A percentile compares a stretch with the other conserved stretches of the same genome.
Evolutionary conservation across 495 filamentous ascomycete genomes (phyloP).

Genomic region (Xylaria telfairii): DNA sequence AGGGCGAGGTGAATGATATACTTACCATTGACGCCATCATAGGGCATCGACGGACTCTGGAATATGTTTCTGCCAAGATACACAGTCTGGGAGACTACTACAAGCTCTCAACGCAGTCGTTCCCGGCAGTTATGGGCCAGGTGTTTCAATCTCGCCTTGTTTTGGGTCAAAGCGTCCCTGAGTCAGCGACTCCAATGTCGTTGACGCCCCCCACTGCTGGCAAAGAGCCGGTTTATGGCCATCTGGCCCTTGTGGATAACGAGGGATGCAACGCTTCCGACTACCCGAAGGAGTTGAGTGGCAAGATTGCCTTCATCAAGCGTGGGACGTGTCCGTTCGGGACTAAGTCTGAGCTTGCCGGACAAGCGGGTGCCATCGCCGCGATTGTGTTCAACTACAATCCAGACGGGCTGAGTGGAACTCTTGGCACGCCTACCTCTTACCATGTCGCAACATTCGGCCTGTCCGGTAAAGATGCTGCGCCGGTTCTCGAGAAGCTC

Average conservation of each 20-base stretch:
- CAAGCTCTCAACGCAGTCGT: conserved; percentile 61
- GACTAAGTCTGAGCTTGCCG: conserved; percentile 62
- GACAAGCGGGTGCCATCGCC: conserved; percentile 64
- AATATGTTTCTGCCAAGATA: conserved; percentile 63
- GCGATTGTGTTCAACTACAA: conserved; percentile 67
- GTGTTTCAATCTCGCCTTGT: conserved; percentile 64
- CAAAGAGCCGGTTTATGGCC: conserved; percentile 58
- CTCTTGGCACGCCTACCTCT: conserved; percentile 57
- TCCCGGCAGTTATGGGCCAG: conserved; percentile 63
- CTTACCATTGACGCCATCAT: conserved; percentile 28
- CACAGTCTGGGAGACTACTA: conserved; percentile 62
- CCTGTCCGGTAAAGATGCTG: conserved; percentile 57
- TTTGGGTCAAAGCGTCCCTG: conserved; percentile 56
- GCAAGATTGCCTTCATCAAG: conserved; percentile 61
- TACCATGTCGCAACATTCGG: conserved; percentile 65
- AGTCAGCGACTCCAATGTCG: conserved; percentile 61
- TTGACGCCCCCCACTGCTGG: conserved; percentile 64
- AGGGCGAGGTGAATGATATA: background rate
- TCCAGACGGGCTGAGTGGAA: conserved; percentile 54
- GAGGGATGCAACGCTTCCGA: conserved; percentile 57
- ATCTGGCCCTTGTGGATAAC: conserved; percentile 50
- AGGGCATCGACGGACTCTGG: conserved; percentile 65
- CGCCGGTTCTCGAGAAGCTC: conserved; percentile 53
- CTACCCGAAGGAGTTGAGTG: conserved; percentile 49
- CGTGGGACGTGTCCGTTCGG: conserved; percentile 67